Evolutionary conservation across 495 filamentous ascomycete species (phyloP).

Genomic region (Aspergillus sparsus): DNA sequence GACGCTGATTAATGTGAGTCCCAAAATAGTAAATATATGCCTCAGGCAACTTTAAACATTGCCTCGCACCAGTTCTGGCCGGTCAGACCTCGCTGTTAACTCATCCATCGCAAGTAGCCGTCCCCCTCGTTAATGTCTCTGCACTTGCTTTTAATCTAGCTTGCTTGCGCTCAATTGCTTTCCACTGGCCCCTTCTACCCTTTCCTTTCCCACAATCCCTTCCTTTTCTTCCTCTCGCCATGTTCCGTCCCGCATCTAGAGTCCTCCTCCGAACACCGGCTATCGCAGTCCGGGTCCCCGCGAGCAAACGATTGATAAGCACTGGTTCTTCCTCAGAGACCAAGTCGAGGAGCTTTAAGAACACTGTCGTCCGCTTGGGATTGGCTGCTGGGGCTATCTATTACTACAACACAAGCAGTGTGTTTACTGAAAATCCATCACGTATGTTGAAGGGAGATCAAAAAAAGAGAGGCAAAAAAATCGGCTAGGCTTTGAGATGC

Average conservation of each 20-base stretch:
- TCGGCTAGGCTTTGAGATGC: too few species aligned
- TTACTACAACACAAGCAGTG: constrained; percentile 85
- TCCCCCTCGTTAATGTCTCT: constrained; percentile 3
- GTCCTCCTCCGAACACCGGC: constrained; percentile 52
- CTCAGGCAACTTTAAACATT: constrained; percentile 9
- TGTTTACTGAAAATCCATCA: constrained; percentile 80
- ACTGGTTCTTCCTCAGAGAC: constrained; percentile 59
- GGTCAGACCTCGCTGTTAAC: constrained; percentile 2
- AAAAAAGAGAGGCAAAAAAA: constrained; percentile 5
- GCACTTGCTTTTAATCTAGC: not conserved
- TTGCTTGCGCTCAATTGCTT: constrained; percentile 12
- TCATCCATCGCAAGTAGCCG: not conserved
- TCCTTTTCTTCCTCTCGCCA: constrained; percentile 33
- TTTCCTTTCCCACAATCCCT: constrained; percentile 19
- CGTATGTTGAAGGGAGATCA: constrained; percentile 54
- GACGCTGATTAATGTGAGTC: constrained; percentile 4
- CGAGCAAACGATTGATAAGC: constrained; percentile 66
- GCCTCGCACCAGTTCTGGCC: constrained; percentile 14
- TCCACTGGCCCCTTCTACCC: constrained; percentile 16
- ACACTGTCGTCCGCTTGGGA: constrained; percentile 67
- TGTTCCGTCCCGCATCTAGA: constrained; percentile 64
- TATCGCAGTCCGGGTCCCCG: constrained; percentile 42
- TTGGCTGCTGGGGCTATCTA: constrained; percentile 79
- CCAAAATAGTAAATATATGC: constrained; percentile 6
- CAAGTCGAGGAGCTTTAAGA: constrained; percentile 81